Conservation (phyloP, 176 grass and related monocot genomes). For the Oryza glaberrima region DNA sequence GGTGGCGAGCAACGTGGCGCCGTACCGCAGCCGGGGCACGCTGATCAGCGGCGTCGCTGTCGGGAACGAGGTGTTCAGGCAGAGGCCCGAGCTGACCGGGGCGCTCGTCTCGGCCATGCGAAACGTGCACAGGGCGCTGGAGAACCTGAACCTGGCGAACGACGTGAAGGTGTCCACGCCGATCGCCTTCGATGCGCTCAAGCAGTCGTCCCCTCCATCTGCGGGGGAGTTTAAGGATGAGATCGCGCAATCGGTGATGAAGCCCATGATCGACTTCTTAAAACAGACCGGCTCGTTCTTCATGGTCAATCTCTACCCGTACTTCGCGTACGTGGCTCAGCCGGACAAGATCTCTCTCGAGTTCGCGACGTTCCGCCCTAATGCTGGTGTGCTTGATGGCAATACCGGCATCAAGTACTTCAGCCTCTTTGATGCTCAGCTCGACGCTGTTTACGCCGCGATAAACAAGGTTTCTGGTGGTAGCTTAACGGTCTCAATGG, state of each 20-base stretch:
- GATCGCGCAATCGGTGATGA: constrained; percentile 50
- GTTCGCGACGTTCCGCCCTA: constrained; percentile 61
- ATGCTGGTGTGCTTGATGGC: constrained; percentile 22
- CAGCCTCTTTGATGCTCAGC: constrained; percentile 64
- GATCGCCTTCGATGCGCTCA: constrained; percentile 44
- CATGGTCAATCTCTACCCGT: constrained; percentile 57
- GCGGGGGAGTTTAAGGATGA: constrained; percentile 43
- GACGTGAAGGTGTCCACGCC: constrained; percentile 64
- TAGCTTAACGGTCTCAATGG: background rate
- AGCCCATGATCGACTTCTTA: constrained; percentile 54
- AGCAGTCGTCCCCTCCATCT: constrained; percentile 47
- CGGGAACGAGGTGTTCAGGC: constrained; percentile 68
- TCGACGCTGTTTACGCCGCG: constrained; percentile 58
- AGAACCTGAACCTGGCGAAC: constrained; percentile 34
- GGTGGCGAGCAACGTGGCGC: constrained; percentile 52
- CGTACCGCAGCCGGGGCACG: constrained; percentile 46
- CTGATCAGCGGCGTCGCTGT: constrained; percentile 57
- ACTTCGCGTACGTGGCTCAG: constrained; percentile 46
- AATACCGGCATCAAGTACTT: constrained; percentile 43
- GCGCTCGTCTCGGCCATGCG: constrained; percentile 16
- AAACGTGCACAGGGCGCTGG: constrained; percentile 38
- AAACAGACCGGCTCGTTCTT: background rate
- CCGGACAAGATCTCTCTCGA: constrained; percentile 50
- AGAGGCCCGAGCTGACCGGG: background rate
- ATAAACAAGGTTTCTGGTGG: constrained; percentile 10